Conservation (phyloP, 176 grass and related monocot species). For the Zoysia japonica region DNA sequence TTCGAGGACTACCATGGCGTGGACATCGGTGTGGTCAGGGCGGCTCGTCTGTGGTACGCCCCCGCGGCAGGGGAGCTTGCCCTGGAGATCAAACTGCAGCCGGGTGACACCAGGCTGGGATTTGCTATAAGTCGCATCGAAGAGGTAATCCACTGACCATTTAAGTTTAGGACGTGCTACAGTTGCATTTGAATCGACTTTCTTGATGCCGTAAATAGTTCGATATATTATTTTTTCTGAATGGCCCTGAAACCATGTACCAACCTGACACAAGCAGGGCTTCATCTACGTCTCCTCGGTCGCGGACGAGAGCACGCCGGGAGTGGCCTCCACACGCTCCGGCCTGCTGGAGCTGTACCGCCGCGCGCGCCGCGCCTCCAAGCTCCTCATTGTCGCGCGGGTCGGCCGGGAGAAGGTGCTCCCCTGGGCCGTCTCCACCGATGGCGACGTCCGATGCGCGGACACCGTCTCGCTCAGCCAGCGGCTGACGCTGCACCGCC, state of each 20-base stretch:
- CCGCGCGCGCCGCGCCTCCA: not conserved
- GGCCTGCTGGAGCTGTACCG: constrained; percentile 22
- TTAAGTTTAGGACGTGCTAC: not conserved
- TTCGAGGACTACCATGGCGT: constrained; percentile 82
- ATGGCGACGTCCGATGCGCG: constrained; percentile 59
- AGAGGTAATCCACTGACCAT: constrained; percentile 15
- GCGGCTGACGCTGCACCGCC: constrained; percentile 64
- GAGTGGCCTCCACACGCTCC: constrained; percentile 49
- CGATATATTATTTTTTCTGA: too few species aligned
- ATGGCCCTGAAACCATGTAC: too few species aligned
- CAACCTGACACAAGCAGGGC: not conserved
- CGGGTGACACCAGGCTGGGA: constrained; percentile 67
- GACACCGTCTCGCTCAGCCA: constrained; percentile 78
- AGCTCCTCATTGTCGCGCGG: not conserved
- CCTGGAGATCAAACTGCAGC: constrained; percentile 61
- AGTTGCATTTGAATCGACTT: not conserved
- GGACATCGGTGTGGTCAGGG: constrained; percentile 65
- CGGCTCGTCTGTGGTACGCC: constrained; percentile 60
- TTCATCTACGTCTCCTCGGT: constrained; percentile 54
- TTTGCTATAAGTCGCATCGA: constrained; percentile 76
- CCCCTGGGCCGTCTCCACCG: constrained; percentile 61
- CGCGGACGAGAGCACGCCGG: constrained; percentile 55
- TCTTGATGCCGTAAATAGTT: too few species aligned
- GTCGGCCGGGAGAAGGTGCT: constrained; percentile 18
- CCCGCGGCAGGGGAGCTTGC: constrained; percentile 52